Evolutionary conservation across 768 basidiomycete genomes (phyloP).

Genomic region (Xerocomellus chrysenteron): DNA sequence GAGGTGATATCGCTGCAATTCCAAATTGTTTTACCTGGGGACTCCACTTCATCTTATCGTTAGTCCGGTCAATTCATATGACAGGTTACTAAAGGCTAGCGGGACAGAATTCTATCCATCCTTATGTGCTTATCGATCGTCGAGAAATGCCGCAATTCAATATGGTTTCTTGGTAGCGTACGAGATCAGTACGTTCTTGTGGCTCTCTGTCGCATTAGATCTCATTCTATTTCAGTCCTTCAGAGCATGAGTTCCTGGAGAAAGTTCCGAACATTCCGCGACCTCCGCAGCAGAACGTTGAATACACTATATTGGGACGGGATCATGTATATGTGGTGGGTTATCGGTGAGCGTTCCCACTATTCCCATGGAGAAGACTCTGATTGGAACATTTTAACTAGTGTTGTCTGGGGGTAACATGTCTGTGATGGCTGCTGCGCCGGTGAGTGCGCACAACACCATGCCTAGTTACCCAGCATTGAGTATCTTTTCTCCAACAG

Average conservation of each 20-base stretch:
- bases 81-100: neutral
- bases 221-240: slow-evolving; percentile 17
- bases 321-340: slow-evolving; percentile 25
- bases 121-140: slow-evolving; percentile 12
- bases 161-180: slow-evolving; percentile 19
- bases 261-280: slow-evolving; percentile 24
- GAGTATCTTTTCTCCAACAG: slow-evolving; percentile 1
- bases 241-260: slow-evolving; percentile 26
- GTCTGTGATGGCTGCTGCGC: slow-evolving; percentile 16
- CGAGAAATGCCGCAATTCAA: slow-evolving; percentile 13
- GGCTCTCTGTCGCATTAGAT: neutral
- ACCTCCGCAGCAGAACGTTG: slow-evolving; percentile 12
- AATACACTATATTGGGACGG: slow-evolving; percentile 29
- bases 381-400: slow-evolving; percentile 1
- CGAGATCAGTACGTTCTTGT: slow-evolving; percentile 19
- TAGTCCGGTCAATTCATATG: slow-evolving; percentile 3
- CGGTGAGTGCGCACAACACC: slow-evolving; percentile 10
- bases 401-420: slow-evolving; percentile 16
- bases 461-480: neutral
- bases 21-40: slow-evolving; percentile 14
- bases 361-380: neutral
- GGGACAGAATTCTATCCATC: slow-evolving; percentile 22
- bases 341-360: slow-evolving; percentile 14
- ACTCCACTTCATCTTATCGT: slow-evolving; percentile 20
- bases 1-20: slow-evolving; percentile 6